Percentiles rank a stretch among this genome's conserved stretches.
phyloP scores from a whole-genome alignment of 805 yeast genomes.

The Kregervanrija pseudodelftensis region DNA sequence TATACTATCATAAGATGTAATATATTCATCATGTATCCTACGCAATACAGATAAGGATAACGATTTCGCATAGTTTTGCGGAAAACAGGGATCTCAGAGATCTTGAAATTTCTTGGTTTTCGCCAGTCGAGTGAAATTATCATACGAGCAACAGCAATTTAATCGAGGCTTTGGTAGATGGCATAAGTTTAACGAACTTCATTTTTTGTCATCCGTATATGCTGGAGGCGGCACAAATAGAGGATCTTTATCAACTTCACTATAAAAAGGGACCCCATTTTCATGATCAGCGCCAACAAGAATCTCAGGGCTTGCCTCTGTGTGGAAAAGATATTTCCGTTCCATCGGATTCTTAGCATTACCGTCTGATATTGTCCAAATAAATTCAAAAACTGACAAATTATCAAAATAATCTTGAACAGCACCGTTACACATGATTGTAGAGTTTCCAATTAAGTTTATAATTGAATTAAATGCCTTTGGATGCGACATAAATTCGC shows the following conservation, averaged over 20 bases:
- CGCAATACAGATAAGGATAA: no score
- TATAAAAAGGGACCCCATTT: background rate
- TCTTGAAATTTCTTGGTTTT: no score
- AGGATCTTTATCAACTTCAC: background rate
- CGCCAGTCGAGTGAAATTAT: no score
- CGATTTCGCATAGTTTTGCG: no score
- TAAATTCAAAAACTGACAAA: background rate
- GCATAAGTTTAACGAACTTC: background rate
- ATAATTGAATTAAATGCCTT: constrained; percentile 1
- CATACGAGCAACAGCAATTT: no score
- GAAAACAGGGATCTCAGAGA: no score
- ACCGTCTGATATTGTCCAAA: constrained; percentile 2
- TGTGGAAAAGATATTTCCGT: background rate
- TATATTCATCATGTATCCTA: no score
- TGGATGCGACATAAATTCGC: background rate
- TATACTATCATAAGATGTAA: no score
- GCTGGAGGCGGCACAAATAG: constrained; percentile 1
- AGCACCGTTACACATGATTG: constrained; percentile 1
- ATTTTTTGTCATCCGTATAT: background rate
- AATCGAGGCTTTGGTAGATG: no score
- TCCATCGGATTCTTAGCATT: background rate
- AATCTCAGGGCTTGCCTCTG: constrained; percentile 1
- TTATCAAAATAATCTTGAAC: constrained; percentile 2
- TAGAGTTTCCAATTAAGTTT: background rate
- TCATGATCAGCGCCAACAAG: background rate